A percentile compares a stretch with the other conserved stretches of the same genome.
Conservation (phyloP, 345 rosid species). For the Ceriops zippeliana region DNA sequence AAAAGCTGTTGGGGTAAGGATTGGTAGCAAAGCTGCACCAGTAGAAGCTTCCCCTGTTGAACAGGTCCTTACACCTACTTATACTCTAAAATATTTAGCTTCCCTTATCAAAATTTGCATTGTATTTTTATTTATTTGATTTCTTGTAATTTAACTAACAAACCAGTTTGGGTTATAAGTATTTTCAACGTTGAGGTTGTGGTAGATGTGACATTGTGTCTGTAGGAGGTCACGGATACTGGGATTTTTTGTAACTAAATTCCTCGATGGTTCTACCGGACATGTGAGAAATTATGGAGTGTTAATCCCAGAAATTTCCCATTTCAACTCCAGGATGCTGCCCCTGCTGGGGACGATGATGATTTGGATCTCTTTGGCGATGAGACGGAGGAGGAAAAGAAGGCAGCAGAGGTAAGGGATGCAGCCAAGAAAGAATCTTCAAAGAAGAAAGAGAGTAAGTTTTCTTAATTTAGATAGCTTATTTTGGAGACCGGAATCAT, state of each 20-base stretch:
- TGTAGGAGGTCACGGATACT: no score
- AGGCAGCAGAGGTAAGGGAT: constrained; percentile 88
- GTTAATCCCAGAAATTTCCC: not conserved
- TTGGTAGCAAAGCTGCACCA: constrained; percentile 50
- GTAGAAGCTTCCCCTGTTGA: constrained; percentile 25
- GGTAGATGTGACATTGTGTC: no score
- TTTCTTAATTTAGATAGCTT: not conserved
- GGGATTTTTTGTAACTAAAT: no score
- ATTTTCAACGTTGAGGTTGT: no score
- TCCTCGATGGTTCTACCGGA: no score
- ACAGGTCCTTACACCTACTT: constrained; percentile 16
- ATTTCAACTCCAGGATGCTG: constrained; percentile 32
- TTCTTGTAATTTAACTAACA: no score
- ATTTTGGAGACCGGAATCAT: not conserved
- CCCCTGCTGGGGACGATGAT: constrained; percentile 64
- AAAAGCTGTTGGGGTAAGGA: constrained; percentile 68
- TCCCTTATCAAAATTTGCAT: not conserved
- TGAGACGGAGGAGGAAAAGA: constrained; percentile 95
- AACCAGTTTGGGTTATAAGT: no score
- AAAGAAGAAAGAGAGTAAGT: constrained; percentile 77
- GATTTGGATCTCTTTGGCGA: constrained; percentile 94
- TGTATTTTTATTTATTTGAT: no score
- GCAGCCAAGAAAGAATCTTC: constrained; percentile 59
- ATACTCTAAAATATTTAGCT: not conserved
- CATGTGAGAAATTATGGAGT: no score